Evolutionary conservation across 2,329 filamentous ascomycete species (phyloP).

Genomic region (Aureobasidium pullulans): DNA sequence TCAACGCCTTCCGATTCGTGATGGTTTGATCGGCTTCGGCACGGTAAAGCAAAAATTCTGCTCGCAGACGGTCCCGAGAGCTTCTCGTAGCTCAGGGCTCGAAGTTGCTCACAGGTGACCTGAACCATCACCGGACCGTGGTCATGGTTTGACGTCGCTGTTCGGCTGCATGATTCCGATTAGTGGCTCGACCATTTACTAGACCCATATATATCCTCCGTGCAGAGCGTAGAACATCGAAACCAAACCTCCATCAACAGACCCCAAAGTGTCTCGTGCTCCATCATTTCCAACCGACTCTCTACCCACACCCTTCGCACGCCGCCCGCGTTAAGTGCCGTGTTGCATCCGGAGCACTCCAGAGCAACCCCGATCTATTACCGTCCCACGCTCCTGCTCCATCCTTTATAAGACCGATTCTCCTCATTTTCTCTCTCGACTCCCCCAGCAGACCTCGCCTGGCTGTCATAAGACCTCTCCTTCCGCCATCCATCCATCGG

Average conservation of each 20-base stretch:
- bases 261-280: constrained; percentile 15
- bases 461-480: constrained; percentile 8
- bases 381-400: neutral
- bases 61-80: neutral
- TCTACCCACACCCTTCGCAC: neutral
- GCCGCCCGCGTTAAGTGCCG: constrained; percentile 10
- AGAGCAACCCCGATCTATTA: constrained; percentile 15
- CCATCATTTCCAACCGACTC: constrained; percentile 7
- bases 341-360: constrained; percentile 12
- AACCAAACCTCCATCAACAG: constrained; percentile 10
- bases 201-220: constrained; percentile 15
- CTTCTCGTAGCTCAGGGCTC: neutral
- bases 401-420: constrained; percentile 4
- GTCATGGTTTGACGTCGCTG: constrained; percentile 14
- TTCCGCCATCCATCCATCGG: neutral
- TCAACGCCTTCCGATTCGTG: neutral
- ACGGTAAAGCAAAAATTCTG: neutral
- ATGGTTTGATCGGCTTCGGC: constrained; percentile 9
- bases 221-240: constrained; percentile 10
- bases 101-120: constrained; percentile 6
- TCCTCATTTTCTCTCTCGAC: constrained; percentile 4
- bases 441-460: constrained; percentile 11
- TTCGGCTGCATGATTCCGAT: neutral
- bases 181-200: neutral
- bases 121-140: constrained; percentile 7